Conservation (phyloP, 441 rosid genomes). For the Adansonia madagascariensis region DNA sequence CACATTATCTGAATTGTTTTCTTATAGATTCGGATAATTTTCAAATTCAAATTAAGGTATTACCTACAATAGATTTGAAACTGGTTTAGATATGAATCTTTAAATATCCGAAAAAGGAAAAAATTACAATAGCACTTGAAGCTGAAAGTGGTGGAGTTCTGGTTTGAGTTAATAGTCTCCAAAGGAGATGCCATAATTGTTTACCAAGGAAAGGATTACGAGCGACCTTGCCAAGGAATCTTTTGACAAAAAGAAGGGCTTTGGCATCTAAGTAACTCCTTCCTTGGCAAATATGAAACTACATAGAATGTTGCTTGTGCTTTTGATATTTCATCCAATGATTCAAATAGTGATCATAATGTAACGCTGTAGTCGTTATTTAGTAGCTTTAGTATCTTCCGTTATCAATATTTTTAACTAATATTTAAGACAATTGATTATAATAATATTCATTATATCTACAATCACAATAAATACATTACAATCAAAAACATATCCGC, state of each 20-base stretch:
- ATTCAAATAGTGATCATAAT: no score
- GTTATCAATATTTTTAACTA: no score
- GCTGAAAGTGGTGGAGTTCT: slow-evolving; percentile 97
- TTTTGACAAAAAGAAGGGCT: slow-evolving; percentile 94
- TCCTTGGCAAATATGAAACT: background rate
- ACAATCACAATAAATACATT: no score
- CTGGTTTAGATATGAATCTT: no score
- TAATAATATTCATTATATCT: no score
- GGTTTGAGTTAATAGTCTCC: slow-evolving; percentile 89
- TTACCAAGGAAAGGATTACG: slow-evolving; percentile 82
- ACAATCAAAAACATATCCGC: no score
- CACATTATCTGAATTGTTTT: no score
- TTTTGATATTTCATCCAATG: background rate
- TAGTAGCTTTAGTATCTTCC: no score
- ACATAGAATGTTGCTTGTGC: slow-evolving; percentile 1
- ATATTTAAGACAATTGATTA: no score
- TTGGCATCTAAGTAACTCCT: slow-evolving; percentile 46
- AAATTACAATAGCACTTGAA: slow-evolving; percentile 86
- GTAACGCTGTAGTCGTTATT: no score
- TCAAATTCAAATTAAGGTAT: slow-evolving; percentile 34
- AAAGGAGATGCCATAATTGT: slow-evolving; percentile 94
- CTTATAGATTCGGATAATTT: no score
- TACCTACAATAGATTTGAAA: no score
- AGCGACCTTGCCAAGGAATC: slow-evolving; percentile 86
- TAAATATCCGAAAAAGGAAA: slow-evolving; percentile 32